These are phyloP conservation scores for Marchantia paleacea DNA, from an alignment of 225 moss, liverwort and hornwort species.

Conservation along the genomic window DNA sequence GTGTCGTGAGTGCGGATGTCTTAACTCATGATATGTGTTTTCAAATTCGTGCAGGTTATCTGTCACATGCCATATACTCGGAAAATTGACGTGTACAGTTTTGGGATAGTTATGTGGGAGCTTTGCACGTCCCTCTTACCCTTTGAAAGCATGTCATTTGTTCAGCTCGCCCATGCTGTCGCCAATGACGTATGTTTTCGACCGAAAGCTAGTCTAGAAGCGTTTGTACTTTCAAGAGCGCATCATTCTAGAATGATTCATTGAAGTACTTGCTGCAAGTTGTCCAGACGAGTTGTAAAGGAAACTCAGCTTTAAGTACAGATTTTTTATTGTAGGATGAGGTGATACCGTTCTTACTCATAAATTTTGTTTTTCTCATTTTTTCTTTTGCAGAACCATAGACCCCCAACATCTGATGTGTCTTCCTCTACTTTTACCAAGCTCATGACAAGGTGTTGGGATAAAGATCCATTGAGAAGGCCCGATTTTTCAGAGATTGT, in stretches of 20 bases:
- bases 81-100: slow-evolving; percentile 51
- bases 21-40: not conserved
- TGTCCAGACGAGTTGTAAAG: not conserved
- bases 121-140: slow-evolving; percentile 46
- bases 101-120: slow-evolving; percentile 53
- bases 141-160: slow-evolving; percentile 51
- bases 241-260: no score
- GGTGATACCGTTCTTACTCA: not conserved
- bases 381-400: slow-evolving; percentile 36
- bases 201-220: not conserved
- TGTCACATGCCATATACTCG: slow-evolving; percentile 42
- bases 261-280: not conserved
- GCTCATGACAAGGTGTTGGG: slow-evolving; percentile 48
- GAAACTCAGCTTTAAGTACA: not conserved
- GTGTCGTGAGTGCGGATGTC: not conserved
- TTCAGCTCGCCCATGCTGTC: slow-evolving; percentile 55
- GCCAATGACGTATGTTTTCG: slow-evolving; percentile 42
- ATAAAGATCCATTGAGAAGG: slow-evolving; percentile 37
- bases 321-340: not conserved
- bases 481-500: slow-evolving; percentile 44
- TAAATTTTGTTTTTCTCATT: not conserved
- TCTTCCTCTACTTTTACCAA: slow-evolving; percentile 26
- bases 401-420: slow-evolving; percentile 40
- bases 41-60: slow-evolving; percentile 35
- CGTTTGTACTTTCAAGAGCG: not conserved